phyloP scores from a whole-genome alignment of 768 basidiomycete genomes.

The Auricularia cornea region DNA sequence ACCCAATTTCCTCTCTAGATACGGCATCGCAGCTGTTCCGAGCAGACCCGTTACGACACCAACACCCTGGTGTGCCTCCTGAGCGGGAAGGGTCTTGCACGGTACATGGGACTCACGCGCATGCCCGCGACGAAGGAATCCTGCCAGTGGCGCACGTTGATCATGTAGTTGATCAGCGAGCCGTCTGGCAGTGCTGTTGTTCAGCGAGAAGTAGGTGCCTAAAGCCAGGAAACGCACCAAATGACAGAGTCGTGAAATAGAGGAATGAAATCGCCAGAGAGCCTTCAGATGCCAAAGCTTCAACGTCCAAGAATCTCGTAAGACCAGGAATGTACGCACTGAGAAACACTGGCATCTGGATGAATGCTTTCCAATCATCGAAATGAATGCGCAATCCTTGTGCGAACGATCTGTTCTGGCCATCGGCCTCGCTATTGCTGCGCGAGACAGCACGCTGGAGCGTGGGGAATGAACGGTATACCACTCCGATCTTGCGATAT shows the following conservation, averaged over 20 bases:
- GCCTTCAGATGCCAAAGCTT: too few relatives aligned
- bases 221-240: conserved; percentile 12
- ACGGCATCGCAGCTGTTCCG: conserved; percentile 38
- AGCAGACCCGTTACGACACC: conserved; percentile 38
- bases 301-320: too few relatives aligned
- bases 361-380: conserved; percentile 32
- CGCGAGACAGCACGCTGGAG: conserved; percentile 10
- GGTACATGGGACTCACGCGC: conserved; percentile 16
- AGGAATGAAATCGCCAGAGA: conserved; percentile 36
- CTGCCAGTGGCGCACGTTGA: conserved; percentile 36
- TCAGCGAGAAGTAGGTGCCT: neutral
- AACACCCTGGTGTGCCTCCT: conserved; percentile 23
- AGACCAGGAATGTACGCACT: conserved; percentile 12
- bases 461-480: conserved; percentile 30
- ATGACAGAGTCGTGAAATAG: conserved; percentile 32
- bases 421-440: conserved; percentile 7
- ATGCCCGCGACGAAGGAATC: conserved; percentile 44
- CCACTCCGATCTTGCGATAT: conserved; percentile 24
- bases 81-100: too few relatives aligned
- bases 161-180: conserved; percentile 38
- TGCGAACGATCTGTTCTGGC: neutral
- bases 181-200: conserved; percentile 41
- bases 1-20: conserved; percentile 34
- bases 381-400: neutral
- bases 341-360: conserved; percentile 31